Conservation (phyloP, 192 early-diverging fungal species). For the Chytriomyces sp. region DNA sequence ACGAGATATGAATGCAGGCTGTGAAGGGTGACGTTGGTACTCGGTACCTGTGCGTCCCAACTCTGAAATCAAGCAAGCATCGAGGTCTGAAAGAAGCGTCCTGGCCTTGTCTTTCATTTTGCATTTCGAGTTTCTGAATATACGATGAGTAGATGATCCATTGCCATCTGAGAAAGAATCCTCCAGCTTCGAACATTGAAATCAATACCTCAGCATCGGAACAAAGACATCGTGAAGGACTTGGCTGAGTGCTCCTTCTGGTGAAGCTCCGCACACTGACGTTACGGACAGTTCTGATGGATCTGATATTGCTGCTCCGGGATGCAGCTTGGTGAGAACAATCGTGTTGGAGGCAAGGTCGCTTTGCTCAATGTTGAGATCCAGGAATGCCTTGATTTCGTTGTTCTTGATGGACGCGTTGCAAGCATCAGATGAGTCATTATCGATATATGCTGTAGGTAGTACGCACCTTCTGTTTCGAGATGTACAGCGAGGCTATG, state of each 20-base stretch:
- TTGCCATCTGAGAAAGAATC: too few relatives aligned
- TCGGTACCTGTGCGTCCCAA: conserved; percentile 3
- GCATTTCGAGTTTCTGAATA: conserved; percentile 18
- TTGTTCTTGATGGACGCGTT: conserved; percentile 2
- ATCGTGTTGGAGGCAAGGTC: conserved; percentile 12
- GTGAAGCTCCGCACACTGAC: conserved; percentile 2
- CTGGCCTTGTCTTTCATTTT: conserved; percentile 25
- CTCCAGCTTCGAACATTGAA: too few relatives aligned
- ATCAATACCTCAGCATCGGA: conserved; percentile 9
- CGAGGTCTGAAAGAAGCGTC: conserved; percentile 15
- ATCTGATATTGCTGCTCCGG: conserved; percentile 5
- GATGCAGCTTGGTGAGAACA: conserved; percentile 26
- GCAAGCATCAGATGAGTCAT: neutral
- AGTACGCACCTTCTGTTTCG: conserved; percentile 26
- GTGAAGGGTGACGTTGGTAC: neutral
- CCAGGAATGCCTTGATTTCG: conserved; percentile 17
- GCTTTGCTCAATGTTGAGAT: conserved; percentile 30
- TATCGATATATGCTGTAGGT: neutral
- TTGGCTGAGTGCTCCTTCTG: conserved; percentile 22
- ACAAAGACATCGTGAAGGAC: conserved; percentile 30
- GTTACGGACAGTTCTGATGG: conserved; percentile 22
- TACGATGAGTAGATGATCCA: too few relatives aligned
- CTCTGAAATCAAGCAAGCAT: conserved; percentile 2
- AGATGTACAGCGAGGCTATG: conserved; percentile 31
- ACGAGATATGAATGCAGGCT: neutral